Evolutionary conservation across 225 moss, liverwort and hornwort species (phyloP).

Genomic region (Lunularia cruciata): DNA sequence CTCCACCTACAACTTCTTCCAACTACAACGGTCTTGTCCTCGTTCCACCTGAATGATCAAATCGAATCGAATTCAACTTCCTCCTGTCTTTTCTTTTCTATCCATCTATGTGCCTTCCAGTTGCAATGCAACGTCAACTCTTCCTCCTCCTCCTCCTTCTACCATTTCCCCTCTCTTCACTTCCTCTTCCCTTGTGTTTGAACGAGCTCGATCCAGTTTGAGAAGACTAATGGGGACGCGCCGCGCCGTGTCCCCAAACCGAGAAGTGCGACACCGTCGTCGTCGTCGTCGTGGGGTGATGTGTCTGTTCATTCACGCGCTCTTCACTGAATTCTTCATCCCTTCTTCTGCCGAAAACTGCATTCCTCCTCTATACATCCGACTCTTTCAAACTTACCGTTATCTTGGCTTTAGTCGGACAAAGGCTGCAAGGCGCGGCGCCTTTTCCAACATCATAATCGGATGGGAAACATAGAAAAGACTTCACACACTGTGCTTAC

Average conservation of each 20-base stretch:
- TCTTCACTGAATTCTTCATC: neutral
- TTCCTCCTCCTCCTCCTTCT: neutral
- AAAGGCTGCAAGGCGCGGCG: neutral
- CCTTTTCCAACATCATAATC: no score
- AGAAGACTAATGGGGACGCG: no score
- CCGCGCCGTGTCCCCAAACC: no score
- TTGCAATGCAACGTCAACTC: neutral
- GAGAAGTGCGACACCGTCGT: no score
- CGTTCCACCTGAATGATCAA: neutral
- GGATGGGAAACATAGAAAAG: no score
- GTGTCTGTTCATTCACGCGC: slow-evolving; percentile 11
- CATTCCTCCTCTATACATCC: neutral
- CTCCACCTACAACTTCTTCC: neutral
- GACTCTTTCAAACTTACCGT: slow-evolving; percentile 17
- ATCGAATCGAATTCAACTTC: neutral
- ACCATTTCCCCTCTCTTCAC: neutral
- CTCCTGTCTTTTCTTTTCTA: no score
- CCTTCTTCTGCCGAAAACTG: neutral
- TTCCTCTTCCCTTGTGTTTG: neutral
- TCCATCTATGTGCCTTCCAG: neutral
- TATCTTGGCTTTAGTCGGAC: slow-evolving; percentile 5
- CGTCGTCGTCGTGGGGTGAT: no score
- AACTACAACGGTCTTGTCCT: neutral
- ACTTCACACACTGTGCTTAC: no score
- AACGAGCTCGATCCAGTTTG: no score